Evolutionary conservation across 768 basidiomycete genomes (phyloP).

Genomic region (Lactifluus rugatus): DNA sequence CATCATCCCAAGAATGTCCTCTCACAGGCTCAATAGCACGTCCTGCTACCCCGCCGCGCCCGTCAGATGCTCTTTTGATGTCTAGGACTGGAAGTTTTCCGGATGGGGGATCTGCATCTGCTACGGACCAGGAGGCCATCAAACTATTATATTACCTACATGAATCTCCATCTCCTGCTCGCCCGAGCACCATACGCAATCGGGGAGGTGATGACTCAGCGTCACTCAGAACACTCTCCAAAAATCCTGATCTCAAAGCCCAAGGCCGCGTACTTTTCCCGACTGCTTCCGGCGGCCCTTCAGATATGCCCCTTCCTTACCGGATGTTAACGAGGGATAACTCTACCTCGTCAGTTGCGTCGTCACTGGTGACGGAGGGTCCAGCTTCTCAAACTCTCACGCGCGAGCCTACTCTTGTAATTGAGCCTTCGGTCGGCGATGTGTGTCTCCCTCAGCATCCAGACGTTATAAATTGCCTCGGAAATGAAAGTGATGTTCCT

Average conservation of each 20-base stretch:
- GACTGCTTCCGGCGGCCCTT: slow-evolving; percentile 21
- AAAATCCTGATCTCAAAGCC: slow-evolving; percentile 39
- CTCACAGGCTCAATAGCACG: slow-evolving; percentile 24
- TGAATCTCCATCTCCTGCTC: slow-evolving; percentile 73
- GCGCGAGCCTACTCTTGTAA: slow-evolving; percentile 9
- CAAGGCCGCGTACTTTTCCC: slow-evolving; percentile 69
- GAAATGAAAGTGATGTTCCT: neutral
- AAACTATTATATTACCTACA: slow-evolving; percentile 78
- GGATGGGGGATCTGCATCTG: slow-evolving; percentile 24
- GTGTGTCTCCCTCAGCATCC: slow-evolving; percentile 7
- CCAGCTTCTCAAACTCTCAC: slow-evolving; percentile 1
- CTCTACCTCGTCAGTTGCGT: slow-evolving; percentile 33
- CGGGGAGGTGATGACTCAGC: slow-evolving; percentile 42
- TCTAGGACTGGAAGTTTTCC: slow-evolving; percentile 19
- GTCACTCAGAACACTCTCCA: slow-evolving; percentile 48
- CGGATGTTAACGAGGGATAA: slow-evolving; percentile 26
- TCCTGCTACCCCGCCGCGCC: slow-evolving; percentile 31
- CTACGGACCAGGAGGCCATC: slow-evolving; percentile 74
- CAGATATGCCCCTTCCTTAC: slow-evolving; percentile 10
- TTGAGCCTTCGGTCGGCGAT: slow-evolving; percentile 4
- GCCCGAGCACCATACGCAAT: slow-evolving; percentile 40
- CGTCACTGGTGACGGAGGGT: slow-evolving; percentile 5
- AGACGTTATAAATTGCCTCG: neutral
- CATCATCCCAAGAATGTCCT: slow-evolving; percentile 34
- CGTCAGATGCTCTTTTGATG: slow-evolving; percentile 18